Conservation (phyloP, 805 yeast species). For the Schwanniomyces sp. region DNA sequence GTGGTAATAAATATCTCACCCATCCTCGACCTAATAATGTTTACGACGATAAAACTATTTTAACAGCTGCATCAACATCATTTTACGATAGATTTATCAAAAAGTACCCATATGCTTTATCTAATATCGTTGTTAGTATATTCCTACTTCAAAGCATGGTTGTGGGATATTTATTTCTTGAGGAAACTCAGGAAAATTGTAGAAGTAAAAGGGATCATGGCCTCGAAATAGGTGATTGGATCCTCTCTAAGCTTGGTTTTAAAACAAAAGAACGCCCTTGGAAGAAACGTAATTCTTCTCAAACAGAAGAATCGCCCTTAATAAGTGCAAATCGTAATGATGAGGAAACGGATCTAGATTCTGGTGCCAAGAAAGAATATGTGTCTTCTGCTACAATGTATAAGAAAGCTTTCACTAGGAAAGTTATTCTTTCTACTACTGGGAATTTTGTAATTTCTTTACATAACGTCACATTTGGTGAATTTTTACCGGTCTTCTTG, state of each 20-base stretch:
- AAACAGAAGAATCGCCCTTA: constrained; percentile 7
- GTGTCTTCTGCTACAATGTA: constrained; percentile 12
- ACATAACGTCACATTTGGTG: constrained; percentile 49
- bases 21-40: constrained; percentile 28
- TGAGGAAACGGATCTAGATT: constrained; percentile 3
- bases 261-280: constrained; percentile 29
- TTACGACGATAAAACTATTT: not conserved
- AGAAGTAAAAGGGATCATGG: constrained; percentile 28
- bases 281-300: constrained; percentile 7
- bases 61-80: not conserved
- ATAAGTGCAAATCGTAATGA: constrained; percentile 4
- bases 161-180: constrained; percentile 35
- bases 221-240: constrained; percentile 36
- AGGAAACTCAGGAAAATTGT: constrained; percentile 32
- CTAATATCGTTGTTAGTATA: constrained; percentile 33
- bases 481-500: constrained; percentile 55
- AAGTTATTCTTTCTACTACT: constrained; percentile 29
- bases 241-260: constrained; percentile 25
- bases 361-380: not conserved
- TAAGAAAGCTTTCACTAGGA: constrained; percentile 24
- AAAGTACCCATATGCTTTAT: constrained; percentile 37
- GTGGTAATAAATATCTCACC: constrained; percentile 50
- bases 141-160: constrained; percentile 24
- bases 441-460: constrained; percentile 45
- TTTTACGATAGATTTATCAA: constrained; percentile 27